Evolutionary conservation across 305 asterid genomes (phyloP), one percentile per base, ranked within the genome.

Genomic region (Fraxinus sp.): DNA sequence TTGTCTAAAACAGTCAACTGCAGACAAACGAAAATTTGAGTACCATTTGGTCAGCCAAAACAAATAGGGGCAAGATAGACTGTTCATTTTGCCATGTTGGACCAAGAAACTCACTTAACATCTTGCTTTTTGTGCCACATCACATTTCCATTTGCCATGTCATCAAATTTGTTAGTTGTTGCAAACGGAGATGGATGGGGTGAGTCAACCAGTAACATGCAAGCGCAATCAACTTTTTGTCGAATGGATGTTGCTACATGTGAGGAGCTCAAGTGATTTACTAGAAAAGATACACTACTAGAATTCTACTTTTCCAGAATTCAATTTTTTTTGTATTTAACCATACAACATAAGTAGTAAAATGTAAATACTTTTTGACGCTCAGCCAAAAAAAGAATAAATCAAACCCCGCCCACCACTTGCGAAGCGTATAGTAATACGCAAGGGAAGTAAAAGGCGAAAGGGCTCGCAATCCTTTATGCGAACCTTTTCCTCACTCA

Each of bases 1-100:
- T 90, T 92, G 87, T 91, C 89, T 5, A 87, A 26, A 64, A 96
- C 90, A 0, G 94, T 94, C 90, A 96, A 83, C 97, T 95, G 92
- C 84, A 80, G 22, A 75, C 75, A 68, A 33, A 80, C 28, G 52
- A 41, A 66, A 24, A 77, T 7, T 18, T 18, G 82, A 76, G 78
- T 36, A 77, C 80, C 75, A 82, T 77, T 18, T 32, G 41, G 4
- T 81, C 26, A 43, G 46, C 73, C 66, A 76, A 49, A 22, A 59
- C 41, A 49, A 62, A 75, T 1, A 57, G 16, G 30, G 7, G 18
- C 36, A 26, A 20, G 57, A 35, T 41, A 33, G 3, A 52, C 18
- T 77, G 30, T 18, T 57, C 68, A 18, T 7, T 55, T 55, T 13
- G 28, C 68, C 68, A 57, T 55, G 13, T 6, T 57, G 68, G 28